Conservation (phyloP, 495 filamentous ascomycete species). For the Hypoxylon trugodes region DNA sequence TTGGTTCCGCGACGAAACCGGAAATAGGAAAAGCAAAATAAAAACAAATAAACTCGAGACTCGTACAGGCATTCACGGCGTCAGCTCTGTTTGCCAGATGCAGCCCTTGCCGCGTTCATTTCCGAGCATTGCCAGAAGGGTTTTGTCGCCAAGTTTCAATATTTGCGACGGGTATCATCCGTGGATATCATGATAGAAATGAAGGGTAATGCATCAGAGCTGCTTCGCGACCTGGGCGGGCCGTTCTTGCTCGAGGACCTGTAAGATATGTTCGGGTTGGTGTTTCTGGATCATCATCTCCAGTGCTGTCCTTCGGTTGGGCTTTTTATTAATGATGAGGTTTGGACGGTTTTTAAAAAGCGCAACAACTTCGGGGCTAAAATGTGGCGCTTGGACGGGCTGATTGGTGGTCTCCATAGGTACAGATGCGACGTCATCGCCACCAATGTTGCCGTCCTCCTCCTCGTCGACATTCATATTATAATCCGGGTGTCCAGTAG, state of each 20-base stretch:
- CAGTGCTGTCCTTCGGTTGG: not conserved
- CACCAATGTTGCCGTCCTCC: not conserved
- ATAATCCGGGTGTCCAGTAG: not conserved
- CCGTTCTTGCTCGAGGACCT: not conserved
- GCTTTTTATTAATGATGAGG: conserved; percentile 1
- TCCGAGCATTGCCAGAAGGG: too few species aligned
- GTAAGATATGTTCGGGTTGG: not conserved
- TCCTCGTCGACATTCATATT: conserved; percentile 7
- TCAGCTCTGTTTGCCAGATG: too few species aligned
- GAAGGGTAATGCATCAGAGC: too few species aligned
- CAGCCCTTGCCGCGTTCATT: too few species aligned
- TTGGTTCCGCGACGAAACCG: too few species aligned
- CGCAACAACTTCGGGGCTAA: not conserved
- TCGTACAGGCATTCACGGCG: not conserved
- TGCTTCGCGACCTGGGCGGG: too few species aligned
- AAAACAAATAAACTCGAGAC: not conserved
- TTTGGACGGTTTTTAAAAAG: not conserved
- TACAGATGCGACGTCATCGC: not conserved
- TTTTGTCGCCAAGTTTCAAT: too few species aligned
- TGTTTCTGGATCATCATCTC: conserved; percentile 7
- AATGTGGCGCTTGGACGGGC: not conserved
- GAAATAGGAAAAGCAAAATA: too few species aligned
- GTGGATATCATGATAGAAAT: too few species aligned
- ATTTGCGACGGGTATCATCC: not conserved
- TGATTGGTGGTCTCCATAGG: not conserved